Base-by-base conservation (phyloP, 768 basidiomycete species). In the Hygrophorus russula region DNA sequence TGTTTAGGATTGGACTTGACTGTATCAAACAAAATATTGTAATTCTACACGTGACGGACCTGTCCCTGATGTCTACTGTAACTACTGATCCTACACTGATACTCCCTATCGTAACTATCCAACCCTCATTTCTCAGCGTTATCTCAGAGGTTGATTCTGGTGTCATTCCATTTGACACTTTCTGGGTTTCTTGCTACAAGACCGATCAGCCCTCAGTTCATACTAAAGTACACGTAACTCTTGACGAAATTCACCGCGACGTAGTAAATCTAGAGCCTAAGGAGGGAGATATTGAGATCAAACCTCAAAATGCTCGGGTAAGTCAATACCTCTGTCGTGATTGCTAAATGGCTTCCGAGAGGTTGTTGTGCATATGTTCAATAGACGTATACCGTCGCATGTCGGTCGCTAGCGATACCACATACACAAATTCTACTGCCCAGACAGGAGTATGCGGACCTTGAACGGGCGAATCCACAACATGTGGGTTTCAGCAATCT, bases 141-240 rank as follows among this genome's bases (percentile, higher is more conserved):
- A 64, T 84, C 28, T 64, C 72, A 24, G 84, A 90, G 51, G 76
- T 87, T 2, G 61, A 67, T 13, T 69, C 74, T 30, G 80, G 76
- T 0, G 46, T 73, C 2, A 62, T 82, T 0, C 66, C 73, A 0
- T 59, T 55, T 3, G 85, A 88, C 46, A 70, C 69, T 45, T 73
- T 82, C 55, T 89, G 83, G 83, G 59, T 87, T 2, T 87, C 84
- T 2, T 80, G 78, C 55, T 88, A 88, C 63, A 68, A 71, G 45
- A 36, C 57, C 0, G 67, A 65, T 3, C 62, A 68, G 45, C 59
- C 65, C 14, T 76, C 77, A 6, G 70, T 82, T 0, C 85, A 89
- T 53, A 76, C 78, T 0, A 81, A 78, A 59, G 66, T 82, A 17
- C 59, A 62, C 18, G 71, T 74, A 3, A 56, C 64, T 34, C 62